These are phyloP conservation scores for Aspergillus saccharolyticus DNA, from an alignment of 495 filamentous ascomycete genomes.

Conservation along the genomic window DNA sequence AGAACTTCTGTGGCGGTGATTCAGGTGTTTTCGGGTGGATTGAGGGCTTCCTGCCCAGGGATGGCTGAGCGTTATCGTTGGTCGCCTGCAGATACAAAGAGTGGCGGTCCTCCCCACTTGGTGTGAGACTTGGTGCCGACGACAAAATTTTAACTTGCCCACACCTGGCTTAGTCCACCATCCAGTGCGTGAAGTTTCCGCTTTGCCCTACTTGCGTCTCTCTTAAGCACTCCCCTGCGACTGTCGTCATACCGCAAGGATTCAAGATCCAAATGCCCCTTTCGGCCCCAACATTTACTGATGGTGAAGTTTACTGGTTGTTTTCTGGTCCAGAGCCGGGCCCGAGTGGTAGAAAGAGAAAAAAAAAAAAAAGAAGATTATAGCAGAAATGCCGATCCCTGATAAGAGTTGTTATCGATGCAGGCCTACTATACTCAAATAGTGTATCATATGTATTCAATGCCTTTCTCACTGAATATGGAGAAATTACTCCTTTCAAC, in stretches of 20 bases:
- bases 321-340: not conserved
- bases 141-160: conserved; percentile 4
- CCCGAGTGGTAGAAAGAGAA: not conserved
- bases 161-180: not conserved
- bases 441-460: not conserved
- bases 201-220: not conserved
- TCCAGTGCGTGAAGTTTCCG: not conserved
- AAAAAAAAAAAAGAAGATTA: no score
- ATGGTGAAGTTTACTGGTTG: not conserved
- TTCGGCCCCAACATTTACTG: not conserved
- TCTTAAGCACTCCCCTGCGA: not conserved
- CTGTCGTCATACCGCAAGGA: not conserved
- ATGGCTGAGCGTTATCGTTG: not conserved
- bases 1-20: conserved; percentile 1
- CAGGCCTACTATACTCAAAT: not conserved
- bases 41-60: not conserved
- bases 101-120: conserved; percentile 4
- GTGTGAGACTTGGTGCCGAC: not conserved
- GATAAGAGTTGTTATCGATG: not conserved
- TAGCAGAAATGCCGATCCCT: not conserved
- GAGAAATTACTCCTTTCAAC: no score
- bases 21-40: not conserved
- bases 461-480: no score
- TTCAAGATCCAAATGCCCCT: not conserved
- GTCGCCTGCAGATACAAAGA: not conserved